Evolutionary conservation across 345 rosid genomes (phyloP).

Genomic region (Atalantia buxifolia): DNA sequence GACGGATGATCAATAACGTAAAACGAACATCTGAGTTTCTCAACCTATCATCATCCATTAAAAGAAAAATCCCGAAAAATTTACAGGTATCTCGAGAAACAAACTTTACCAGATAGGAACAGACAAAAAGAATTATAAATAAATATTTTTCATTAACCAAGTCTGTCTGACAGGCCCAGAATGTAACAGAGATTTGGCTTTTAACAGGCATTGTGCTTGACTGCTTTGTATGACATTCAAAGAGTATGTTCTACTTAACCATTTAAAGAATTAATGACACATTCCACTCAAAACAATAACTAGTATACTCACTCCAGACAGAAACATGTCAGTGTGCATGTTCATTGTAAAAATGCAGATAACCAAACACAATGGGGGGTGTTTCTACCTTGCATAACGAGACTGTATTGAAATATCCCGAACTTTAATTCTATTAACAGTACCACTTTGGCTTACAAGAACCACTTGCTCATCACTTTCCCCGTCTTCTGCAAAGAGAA

Average conservation of each 20-base stretch:
- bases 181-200: not conserved
- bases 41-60: not conserved
- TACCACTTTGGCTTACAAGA: constrained; percentile 92
- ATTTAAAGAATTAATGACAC: not conserved
- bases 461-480: constrained; percentile 95
- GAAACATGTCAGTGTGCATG: too few relatives aligned
- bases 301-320: not conserved
- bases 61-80: not conserved
- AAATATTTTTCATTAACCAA: not conserved
- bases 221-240: too few relatives aligned
- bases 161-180: not conserved
- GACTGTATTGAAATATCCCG: constrained; percentile 87
- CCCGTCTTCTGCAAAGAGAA: constrained; percentile 58
- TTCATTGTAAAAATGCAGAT: not conserved
- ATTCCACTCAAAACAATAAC: not conserved
- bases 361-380: not conserved
- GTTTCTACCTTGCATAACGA: constrained; percentile 75
- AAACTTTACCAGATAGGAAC: not conserved
- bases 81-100: not conserved
- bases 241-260: not conserved
- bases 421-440: constrained; percentile 85
- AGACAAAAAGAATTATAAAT: not conserved
- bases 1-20: not conserved
- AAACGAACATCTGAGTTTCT: not conserved
- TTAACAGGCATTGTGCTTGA: too few relatives aligned